Conservation (phyloP, 2,329 filamentous ascomycete species). For the Ophiostoma tasmaniense region DNA sequence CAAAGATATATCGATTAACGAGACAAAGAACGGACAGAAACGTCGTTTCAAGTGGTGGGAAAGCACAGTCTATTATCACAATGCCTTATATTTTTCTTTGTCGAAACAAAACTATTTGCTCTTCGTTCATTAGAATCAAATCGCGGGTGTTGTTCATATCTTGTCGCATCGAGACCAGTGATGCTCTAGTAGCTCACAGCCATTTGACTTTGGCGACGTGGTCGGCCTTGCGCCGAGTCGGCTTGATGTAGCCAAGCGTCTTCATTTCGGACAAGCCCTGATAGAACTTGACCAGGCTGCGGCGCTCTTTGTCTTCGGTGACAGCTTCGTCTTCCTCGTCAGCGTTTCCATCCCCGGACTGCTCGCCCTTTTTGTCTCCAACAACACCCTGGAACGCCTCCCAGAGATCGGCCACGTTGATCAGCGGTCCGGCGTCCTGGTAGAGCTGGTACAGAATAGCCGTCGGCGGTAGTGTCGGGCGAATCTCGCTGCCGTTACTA, state of each 20-base stretch:
- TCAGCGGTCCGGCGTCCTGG: constrained; percentile 63
- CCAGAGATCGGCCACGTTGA: constrained; percentile 76
- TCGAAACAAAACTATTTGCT: neutral
- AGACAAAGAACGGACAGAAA: neutral
- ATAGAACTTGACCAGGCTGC: constrained; percentile 70
- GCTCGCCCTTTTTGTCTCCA: constrained; percentile 22
- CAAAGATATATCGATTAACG: neutral
- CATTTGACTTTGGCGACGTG: constrained; percentile 88
- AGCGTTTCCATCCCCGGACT: constrained; percentile 29
- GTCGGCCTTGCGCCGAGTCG: constrained; percentile 83
- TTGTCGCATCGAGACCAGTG: neutral
- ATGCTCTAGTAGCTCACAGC: constrained; percentile 37
- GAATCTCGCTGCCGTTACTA: constrained; percentile 38
- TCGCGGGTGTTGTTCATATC: neutral
- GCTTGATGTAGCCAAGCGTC: constrained; percentile 78
- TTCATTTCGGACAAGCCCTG: constrained; percentile 75
- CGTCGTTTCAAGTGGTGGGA: neutral
- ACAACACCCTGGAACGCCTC: constrained; percentile 62
- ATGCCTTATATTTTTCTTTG: neutral
- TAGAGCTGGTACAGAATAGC: constrained; percentile 73
- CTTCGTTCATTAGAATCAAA: neutral
- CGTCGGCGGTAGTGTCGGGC: constrained; percentile 57
- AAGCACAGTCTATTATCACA: neutral
- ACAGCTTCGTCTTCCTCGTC: constrained; percentile 33
- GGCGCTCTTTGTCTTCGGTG: constrained; percentile 41